Conservation (phyloP, 2,329 filamentous ascomycete species). For the Alternaria burnsii region DNA sequence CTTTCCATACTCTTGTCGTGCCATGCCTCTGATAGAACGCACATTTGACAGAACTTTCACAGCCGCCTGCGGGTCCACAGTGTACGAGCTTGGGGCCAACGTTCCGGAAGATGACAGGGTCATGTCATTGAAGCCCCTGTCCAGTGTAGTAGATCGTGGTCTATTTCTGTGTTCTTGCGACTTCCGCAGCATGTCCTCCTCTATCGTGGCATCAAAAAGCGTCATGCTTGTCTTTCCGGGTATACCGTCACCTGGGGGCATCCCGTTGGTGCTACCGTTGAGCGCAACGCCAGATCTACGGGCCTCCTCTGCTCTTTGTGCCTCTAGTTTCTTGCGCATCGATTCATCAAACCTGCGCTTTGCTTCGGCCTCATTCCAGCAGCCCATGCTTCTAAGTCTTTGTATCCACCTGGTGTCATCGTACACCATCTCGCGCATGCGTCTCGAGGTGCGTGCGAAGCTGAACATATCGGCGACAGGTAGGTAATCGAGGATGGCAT, state of each 20-base stretch:
- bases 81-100: conserved; percentile 40
- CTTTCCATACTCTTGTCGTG: conserved; percentile 88
- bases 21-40: conserved; percentile 82
- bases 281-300: conserved; percentile 44
- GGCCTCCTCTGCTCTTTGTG: conserved; percentile 57
- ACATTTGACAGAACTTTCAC: conserved; percentile 74
- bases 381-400: conserved; percentile 82
- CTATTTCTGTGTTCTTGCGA: conserved; percentile 46
- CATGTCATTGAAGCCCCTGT: conserved; percentile 84
- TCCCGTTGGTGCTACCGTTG: conserved; percentile 48
- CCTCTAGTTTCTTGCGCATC: conserved; percentile 65
- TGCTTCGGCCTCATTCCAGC: conserved; percentile 91
- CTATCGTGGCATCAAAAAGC: conserved; percentile 76
- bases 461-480: conserved; percentile 84
- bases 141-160: conserved; percentile 48
- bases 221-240: conserved; percentile 62
- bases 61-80: conserved; percentile 67
- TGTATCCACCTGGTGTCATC: conserved; percentile 96
- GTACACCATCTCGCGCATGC: conserved; percentile 97
- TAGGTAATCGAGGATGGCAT: conserved; percentile 87
- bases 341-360: conserved; percentile 80
- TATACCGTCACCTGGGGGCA: conserved; percentile 46
- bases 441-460: conserved; percentile 83
- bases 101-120: conserved; percentile 57
- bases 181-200: conserved; percentile 67